Conservation (phyloP, 331 rosid genomes). For the Pyrus hybrid region DNA sequence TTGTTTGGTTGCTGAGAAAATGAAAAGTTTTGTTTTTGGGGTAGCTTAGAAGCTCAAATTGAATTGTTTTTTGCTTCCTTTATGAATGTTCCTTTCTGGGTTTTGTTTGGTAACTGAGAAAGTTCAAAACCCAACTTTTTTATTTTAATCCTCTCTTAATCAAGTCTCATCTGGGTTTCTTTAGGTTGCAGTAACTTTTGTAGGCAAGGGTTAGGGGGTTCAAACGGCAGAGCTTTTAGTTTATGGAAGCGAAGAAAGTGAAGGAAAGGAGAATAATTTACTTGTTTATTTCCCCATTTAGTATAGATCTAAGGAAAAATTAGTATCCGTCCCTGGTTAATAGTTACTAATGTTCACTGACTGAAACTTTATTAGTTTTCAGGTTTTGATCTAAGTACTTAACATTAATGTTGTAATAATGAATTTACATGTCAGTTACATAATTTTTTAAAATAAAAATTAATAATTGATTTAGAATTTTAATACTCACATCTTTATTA, state of each 20-base stretch:
- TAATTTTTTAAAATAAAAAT: too few relatives aligned
- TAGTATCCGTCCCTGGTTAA: too few relatives aligned
- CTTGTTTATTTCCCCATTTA: background rate
- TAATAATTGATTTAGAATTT: too few relatives aligned
- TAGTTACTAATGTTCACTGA: too few relatives aligned
- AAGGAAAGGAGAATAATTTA: background rate
- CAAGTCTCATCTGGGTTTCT: background rate
- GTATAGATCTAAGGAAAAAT: too few relatives aligned
- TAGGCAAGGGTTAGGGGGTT: background rate
- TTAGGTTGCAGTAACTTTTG: conserved; percentile 3
- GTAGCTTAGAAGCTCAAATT: background rate
- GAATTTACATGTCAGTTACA: too few relatives aligned
- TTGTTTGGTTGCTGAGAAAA: conserved; percentile 3
- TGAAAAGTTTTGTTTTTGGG: background rate
- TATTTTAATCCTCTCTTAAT: background rate
- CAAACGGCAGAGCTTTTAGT: background rate
- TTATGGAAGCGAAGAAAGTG: background rate
- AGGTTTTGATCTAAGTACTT: too few relatives aligned
- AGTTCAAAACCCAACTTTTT: background rate
- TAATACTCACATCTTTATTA: too few relatives aligned
- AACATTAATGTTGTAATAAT: too few relatives aligned
- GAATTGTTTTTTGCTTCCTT: background rate
- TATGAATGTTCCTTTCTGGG: background rate
- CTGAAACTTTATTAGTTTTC: too few relatives aligned
- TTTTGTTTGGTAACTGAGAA: conserved; percentile 1